These are phyloP conservation scores for Fusarium hainanense DNA, from an alignment of 2,329 filamentous ascomycete species.

Conservation along the genomic window DNA sequence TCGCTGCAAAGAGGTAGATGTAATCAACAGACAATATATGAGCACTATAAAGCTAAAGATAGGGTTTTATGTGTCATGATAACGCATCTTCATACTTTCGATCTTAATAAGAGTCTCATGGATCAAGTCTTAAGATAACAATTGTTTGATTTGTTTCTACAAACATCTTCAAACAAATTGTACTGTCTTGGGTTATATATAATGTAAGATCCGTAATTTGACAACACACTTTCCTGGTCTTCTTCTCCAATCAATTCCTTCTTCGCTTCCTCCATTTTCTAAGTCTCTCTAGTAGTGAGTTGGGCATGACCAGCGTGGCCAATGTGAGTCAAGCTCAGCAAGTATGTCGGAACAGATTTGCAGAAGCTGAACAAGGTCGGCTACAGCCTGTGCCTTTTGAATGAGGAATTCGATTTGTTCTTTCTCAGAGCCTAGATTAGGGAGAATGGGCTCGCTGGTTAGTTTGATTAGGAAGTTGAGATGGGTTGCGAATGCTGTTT, in stretches of 20 bases:
- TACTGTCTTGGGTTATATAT: background rate
- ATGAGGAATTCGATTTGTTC: background rate
- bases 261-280: background rate
- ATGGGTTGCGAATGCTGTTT: background rate
- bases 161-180: background rate
- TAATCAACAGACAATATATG: background rate
- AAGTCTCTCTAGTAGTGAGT: background rate
- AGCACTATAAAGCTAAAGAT: background rate
- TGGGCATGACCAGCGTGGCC: background rate
- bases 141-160: too few species aligned
- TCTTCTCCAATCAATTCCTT: background rate
- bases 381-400: background rate
- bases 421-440: background rate
- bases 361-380: background rate
- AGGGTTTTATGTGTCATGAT: background rate
- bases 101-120: too few species aligned
- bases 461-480: background rate
- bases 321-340: background rate
- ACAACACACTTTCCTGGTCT: background rate
- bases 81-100: background rate
- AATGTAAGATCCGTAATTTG: background rate
- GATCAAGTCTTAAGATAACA: too few species aligned
- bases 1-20: background rate
- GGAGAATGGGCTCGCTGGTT: background rate
- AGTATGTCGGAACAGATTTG: background rate